A percentile compares a stretch with the other conserved stretches of the same genome.
These are phyloP conservation scores for Entomortierella beljakovae DNA, from an alignment of 192 early-diverging fungal genomes.

Conservation along the genomic window DNA sequence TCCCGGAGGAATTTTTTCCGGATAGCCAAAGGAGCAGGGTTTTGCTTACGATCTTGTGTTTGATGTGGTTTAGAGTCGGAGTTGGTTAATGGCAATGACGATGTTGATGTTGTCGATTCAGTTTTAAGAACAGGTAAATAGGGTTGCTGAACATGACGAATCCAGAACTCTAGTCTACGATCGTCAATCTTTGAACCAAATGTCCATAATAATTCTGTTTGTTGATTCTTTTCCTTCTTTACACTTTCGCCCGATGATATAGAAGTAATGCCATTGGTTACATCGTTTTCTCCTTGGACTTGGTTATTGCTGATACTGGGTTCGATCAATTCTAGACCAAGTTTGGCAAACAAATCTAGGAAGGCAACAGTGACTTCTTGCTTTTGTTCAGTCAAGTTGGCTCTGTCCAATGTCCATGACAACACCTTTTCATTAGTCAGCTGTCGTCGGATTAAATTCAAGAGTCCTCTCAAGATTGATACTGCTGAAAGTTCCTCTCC, in stretches of 20 bases:
- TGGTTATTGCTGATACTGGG: neutral
- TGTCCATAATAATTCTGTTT: conserved; percentile 45
- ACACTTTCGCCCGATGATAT: neutral
- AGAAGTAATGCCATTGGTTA: neutral
- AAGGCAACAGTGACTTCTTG: conserved; percentile 35
- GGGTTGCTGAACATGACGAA: conserved; percentile 19
- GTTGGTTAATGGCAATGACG: neutral
- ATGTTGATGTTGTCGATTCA: conserved; percentile 5
- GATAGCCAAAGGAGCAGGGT: conserved; percentile 13
- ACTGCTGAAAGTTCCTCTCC: conserved; percentile 38
- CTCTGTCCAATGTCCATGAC: conserved; percentile 40
- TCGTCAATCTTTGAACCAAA: conserved; percentile 40
- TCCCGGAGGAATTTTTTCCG: conserved; percentile 39
- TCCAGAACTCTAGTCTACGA: conserved; percentile 37
- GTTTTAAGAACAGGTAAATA: conserved; percentile 18
- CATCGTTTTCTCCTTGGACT: neutral
- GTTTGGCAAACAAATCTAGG: conserved; percentile 31
- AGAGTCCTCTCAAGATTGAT: conserved; percentile 30
- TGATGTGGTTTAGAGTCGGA: neutral
- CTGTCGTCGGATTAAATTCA: conserved; percentile 29
- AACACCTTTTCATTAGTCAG: conserved; percentile 19
- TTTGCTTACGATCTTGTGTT: conserved; percentile 10
- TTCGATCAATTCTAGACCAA: conserved; percentile 22
- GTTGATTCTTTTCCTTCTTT: neutral
- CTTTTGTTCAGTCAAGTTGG: conserved; percentile 48